Conservation (phyloP, 2,329 filamentous ascomycete genomes). For the Sporothrix dimorphospora region DNA sequence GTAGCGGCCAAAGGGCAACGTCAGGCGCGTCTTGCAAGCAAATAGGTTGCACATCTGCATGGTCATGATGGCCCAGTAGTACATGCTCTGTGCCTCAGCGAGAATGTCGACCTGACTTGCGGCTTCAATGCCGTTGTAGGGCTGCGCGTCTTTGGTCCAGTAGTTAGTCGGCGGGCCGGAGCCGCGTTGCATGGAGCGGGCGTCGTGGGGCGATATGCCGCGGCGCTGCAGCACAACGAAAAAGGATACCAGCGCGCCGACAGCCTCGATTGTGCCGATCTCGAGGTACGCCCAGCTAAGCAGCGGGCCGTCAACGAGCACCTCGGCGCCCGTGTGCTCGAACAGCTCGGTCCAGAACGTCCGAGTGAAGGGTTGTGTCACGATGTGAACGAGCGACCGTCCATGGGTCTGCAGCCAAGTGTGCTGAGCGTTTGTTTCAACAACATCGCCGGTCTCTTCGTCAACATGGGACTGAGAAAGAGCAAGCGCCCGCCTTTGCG, state of each 20-base stretch:
- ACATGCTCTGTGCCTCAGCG: constrained; percentile 34
- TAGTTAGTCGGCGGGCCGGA: constrained; percentile 27
- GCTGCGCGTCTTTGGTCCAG: constrained; percentile 31
- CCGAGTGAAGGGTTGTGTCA: constrained; percentile 26
- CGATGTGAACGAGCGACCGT: no score
- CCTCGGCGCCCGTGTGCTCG: constrained; percentile 29
- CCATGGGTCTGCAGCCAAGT: no score
- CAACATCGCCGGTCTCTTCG: constrained; percentile 28
- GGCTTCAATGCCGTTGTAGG: constrained; percentile 32
- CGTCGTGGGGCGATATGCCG: constrained; percentile 30
- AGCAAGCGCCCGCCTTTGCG: constrained; percentile 28
- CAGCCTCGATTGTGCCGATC: constrained; percentile 31
- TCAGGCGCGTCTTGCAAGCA: constrained; percentile 35
- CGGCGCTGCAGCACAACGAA: constrained; percentile 30
- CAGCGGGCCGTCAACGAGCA: constrained; percentile 31
- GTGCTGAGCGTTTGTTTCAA: no score
- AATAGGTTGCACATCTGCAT: constrained; percentile 25
- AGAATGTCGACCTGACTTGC: constrained; percentile 33
- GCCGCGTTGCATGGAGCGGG: constrained; percentile 31
- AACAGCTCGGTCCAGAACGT: constrained; percentile 32
- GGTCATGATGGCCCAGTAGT: constrained; percentile 34
- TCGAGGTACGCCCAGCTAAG: constrained; percentile 32
- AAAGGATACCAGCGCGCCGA: constrained; percentile 30
- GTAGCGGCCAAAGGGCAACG: no score
- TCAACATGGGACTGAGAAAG: constrained; percentile 26